Evolutionary conservation across 2,329 filamentous ascomycete genomes (phyloP).

Genomic region (Fusarium sp.): DNA sequence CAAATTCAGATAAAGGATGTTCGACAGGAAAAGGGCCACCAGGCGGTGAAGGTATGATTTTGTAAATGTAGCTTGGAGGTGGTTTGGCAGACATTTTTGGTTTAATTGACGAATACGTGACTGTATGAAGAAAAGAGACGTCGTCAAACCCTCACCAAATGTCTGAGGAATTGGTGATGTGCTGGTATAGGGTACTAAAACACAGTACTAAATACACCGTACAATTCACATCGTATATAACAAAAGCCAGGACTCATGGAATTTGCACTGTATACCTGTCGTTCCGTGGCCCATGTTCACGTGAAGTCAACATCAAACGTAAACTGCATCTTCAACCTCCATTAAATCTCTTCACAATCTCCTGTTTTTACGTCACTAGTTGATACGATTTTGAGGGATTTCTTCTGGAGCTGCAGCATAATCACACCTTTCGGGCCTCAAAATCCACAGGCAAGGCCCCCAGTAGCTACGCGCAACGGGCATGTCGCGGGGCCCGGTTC

Average conservation of each 20-base stretch:
- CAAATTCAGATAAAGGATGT: slow-evolving; percentile 70
- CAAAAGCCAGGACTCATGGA: background rate
- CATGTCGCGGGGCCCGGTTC: slow-evolving; percentile 71
- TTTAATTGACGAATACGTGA: background rate
- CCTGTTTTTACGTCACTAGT: background rate
- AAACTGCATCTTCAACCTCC: slow-evolving; percentile 27
- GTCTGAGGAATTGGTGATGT: slow-evolving; percentile 7
- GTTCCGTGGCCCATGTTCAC: slow-evolving; percentile 16
- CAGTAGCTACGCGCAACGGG: slow-evolving; percentile 16
- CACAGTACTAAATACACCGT: slow-evolving; percentile 28
- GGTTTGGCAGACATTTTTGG: slow-evolving; percentile 49
- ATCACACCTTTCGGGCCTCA: slow-evolving; percentile 39
- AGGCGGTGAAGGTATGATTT: slow-evolving; percentile 68
- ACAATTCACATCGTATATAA: fast-evolving
- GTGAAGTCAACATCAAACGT: slow-evolving; percentile 27
- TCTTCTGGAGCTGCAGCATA: slow-evolving; percentile 30
- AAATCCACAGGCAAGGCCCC: slow-evolving; percentile 10
- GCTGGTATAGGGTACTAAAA: slow-evolving; percentile 11
- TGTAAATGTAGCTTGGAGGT: slow-evolving; percentile 66
- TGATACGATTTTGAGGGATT: slow-evolving; percentile 23
- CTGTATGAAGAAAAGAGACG: background rate
- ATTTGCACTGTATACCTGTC: slow-evolving; percentile 28
- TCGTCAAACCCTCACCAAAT: slow-evolving; percentile 9
- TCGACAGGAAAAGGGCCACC: slow-evolving; percentile 64
- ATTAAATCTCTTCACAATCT: slow-evolving; percentile 2